Base-by-base conservation (phyloP, 2,329 filamentous ascomycete genomes). In the Fusarium anguioides region DNA sequence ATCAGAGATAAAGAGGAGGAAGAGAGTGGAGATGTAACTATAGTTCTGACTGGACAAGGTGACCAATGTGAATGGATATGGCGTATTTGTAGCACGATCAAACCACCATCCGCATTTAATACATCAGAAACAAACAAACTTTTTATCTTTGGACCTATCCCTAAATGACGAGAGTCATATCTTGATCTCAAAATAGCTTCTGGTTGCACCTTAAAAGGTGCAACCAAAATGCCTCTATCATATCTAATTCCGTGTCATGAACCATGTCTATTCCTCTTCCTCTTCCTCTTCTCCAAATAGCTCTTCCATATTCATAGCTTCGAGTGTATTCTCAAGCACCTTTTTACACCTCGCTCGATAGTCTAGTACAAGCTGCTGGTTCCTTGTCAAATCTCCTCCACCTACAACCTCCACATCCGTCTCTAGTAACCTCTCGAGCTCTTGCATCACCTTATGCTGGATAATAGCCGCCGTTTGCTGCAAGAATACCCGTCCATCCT, bases 311-410 rank as follows among this genome's bases (percentile, higher is more conserved):
- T 74, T 63, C 69, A 82, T 80, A 3, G 75, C 73, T 68, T 79
- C 75, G n/a, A 85, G 72, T 8, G 81, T 81, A 40, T 76, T 80
- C 60, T 80, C 76, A 50, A 88, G 63, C 2, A 87, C 84, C 21
- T 74, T 78, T 50, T 80, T 77, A 66, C 83, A 87, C 64, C 84
- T 79, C 26, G 72, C 70, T 23, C 85, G 76, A 67, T 88, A 87
- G n/a, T 78, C 74, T 18, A 81, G 44, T 15, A 83, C 85, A 39
- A 87, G 71, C 41, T 72, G 68, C 75, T 87, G 84, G 49, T 84
- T 84, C 11, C 62, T 66, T 39, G 81, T 84, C 40, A 79, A 64
- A 15, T 77, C 77, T 1, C 79, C 79, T 4, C 76, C 79, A 3
- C 81, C 81, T 5, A 79, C 78, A 8, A 78, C 74, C 53, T 81